These are phyloP conservation scores for Rhodotorula babjevae DNA, from an alignment of 768 basidiomycete genomes.

Conservation along the genomic window DNA sequence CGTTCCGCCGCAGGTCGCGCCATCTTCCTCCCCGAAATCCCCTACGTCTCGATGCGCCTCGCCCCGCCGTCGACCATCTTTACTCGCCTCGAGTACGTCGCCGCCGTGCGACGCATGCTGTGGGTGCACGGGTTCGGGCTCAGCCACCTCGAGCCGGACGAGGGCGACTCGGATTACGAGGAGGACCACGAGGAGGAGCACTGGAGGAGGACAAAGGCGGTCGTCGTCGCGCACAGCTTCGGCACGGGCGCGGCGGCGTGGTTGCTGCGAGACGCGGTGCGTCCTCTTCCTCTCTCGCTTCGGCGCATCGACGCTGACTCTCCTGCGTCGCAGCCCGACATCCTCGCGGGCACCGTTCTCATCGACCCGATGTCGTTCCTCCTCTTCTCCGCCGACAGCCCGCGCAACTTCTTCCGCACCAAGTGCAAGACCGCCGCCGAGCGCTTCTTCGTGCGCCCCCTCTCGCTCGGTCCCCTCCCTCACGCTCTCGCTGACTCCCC, in stretches of 20 bases:
- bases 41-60: conserved; percentile 38
- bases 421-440: conserved; percentile 25
- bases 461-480: background rate
- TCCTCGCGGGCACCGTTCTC: conserved; percentile 28
- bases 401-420: conserved; percentile 36
- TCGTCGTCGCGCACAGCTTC: conserved; percentile 26
- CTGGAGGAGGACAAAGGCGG: conserved; percentile 33
- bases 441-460: conserved; percentile 24
- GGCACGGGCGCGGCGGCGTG: conserved; percentile 25
- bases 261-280: conserved; percentile 30
- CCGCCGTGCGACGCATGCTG: conserved; percentile 29
- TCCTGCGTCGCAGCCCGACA: conserved; percentile 10
- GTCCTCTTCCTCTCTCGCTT: background rate
- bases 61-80: conserved; percentile 21
- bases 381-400: conserved; percentile 17
- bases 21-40: conserved; percentile 31
- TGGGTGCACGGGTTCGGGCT: conserved; percentile 36
- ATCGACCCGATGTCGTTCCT: conserved; percentile 35
- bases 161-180: conserved; percentile 8
- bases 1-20: conserved; percentile 6
- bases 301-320: background rate
- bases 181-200: conserved; percentile 13
- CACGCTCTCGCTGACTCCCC: too few species aligned
- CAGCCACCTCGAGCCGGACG: conserved; percentile 15
- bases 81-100: conserved; percentile 31